A percentile compares a stretch with the other conserved stretches of the same genome.
Evolutionary conservation across 257 asterid genomes (phyloP).

Genomic region (Solanum okadae): DNA sequence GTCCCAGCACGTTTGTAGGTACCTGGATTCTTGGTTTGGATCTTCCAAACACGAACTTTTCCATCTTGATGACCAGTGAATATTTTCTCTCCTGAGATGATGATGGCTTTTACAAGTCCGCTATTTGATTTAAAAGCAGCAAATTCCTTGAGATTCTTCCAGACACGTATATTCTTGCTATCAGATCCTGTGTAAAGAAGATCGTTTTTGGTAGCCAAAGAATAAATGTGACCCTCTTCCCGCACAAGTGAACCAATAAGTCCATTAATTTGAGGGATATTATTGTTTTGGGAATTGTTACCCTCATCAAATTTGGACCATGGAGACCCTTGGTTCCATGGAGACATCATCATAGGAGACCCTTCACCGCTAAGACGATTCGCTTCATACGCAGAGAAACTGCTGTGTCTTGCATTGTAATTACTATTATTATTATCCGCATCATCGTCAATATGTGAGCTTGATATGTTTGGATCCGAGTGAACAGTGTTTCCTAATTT

Average conservation of each 20-base stretch:
- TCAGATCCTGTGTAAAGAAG: conserved; percentile 57
- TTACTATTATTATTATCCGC: not conserved
- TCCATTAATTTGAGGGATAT: conserved; percentile 10
- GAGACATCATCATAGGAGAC: conserved; percentile 54
- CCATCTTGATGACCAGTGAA: conserved; percentile 71
- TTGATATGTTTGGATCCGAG: conserved; percentile 34
- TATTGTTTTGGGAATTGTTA: not conserved
- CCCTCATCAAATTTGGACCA: conserved; percentile 17
- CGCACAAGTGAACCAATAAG: conserved; percentile 38
- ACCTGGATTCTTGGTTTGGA: conserved; percentile 1
- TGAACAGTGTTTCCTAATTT: conserved; percentile 17
- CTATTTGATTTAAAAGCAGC: conserved; percentile 42
- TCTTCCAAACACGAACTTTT: conserved; percentile 48
- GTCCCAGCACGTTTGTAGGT: conserved; percentile 35
- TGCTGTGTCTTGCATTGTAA: conserved; percentile 40
- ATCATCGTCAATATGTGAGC: conserved; percentile 14
- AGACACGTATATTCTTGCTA: conserved; percentile 52
- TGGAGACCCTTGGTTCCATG: conserved; percentile 39
- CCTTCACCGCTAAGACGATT: conserved; percentile 43
- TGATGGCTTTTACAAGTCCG: conserved; percentile 53
- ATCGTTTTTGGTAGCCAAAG: conserved; percentile 30
- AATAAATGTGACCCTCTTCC: conserved; percentile 48
- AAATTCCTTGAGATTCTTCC: conserved; percentile 32
- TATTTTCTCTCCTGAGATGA: conserved; percentile 29
- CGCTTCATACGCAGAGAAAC: conserved; percentile 42